Base-by-base conservation (phyloP, 2,329 filamentous ascomycete genomes). In the Polychaeton citri region DNA sequence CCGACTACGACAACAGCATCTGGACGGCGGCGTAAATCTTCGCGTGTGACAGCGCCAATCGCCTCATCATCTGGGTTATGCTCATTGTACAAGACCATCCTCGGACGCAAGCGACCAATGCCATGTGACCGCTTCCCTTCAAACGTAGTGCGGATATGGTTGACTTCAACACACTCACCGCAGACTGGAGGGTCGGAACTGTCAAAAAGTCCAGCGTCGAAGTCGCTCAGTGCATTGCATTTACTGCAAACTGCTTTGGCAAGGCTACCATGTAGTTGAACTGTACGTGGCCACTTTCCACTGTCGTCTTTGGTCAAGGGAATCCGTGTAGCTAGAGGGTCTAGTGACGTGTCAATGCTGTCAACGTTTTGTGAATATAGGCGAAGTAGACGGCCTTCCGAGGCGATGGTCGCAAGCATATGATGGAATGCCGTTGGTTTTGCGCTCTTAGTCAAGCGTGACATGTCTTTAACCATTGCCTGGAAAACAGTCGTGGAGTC, bases 331-430 rank as follows among this genome's bases (percentile, higher is more conserved):
- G 72, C 70, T 6, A 98, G 66, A 2, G 88, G 87, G 32, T 76
- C 66, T 58, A 98, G 71, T 6, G 76, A 74, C 0, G 84, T 90
- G 50, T 98, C 90, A 45, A 98, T 81, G 39, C 87, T 85, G 61
- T 98, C 90, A 21, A 98, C 88, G 49, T 98, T 98, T 55, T 98
- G 90, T 2, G 84, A 88, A 59, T 98, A 98, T 5, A 98, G 71
- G 30, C 90, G 82, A 54, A 95, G 67, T 17, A 98, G 64, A 15
- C 90, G 82, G 30, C 81, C 83, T 60, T 96, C 86, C 39, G 82
- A 73, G 3, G 88, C 84, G 16, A 98, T 69, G 3, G 86, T 88
- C 33, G 90, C 90, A 30, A 98, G 71, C 59, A 98, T 72, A 55
- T 95, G 83, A 64, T 98, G 90, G 54, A 98, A 98, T 2, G 76